Conservation (phyloP, 2,329 filamentous ascomycete genomes). For the Sporothrix schenckii region DNA sequence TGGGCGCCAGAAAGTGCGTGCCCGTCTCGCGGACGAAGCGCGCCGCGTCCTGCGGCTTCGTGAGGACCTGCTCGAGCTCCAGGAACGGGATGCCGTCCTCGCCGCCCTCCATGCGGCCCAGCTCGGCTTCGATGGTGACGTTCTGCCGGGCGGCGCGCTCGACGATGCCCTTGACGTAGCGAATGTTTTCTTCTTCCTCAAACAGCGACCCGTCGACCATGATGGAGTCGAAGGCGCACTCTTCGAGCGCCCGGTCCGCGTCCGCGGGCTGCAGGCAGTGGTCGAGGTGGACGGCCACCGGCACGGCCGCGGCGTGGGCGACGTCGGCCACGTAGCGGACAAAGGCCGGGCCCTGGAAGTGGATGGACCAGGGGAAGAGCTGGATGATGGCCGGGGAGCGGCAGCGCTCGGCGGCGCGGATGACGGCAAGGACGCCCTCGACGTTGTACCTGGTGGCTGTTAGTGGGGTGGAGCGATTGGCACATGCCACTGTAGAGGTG, state of each 20-base stretch:
- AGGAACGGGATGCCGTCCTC: slow-evolving; percentile 66
- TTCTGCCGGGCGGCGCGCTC: slow-evolving; percentile 63
- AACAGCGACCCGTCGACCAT: slow-evolving; percentile 80
- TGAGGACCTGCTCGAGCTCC: slow-evolving; percentile 51
- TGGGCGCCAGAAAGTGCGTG: slow-evolving; percentile 66
- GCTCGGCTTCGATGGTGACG: slow-evolving; percentile 69
- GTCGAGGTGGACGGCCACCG: slow-evolving; percentile 66
- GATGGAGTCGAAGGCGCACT: slow-evolving; percentile 67
- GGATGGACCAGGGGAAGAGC: slow-evolving; percentile 71
- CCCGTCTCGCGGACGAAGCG: slow-evolving; percentile 62
- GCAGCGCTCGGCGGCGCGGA: slow-evolving; percentile 69
- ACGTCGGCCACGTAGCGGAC: slow-evolving; percentile 59
- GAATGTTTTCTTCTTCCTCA: slow-evolving; percentile 70
- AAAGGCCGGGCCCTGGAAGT: slow-evolving; percentile 37
- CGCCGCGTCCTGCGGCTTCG: slow-evolving; percentile 61
- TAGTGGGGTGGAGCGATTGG: background rate
- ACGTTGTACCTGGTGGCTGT: slow-evolving; percentile 62
- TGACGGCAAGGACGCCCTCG: slow-evolving; percentile 68
- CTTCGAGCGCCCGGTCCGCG: slow-evolving; percentile 59
- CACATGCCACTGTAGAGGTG: too few species aligned
- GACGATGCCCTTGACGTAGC: slow-evolving; percentile 62
- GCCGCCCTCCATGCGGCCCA: slow-evolving; percentile 63
- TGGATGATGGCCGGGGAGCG: slow-evolving; percentile 67
- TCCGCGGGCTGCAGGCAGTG: slow-evolving; percentile 65
- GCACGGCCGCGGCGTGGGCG: slow-evolving; percentile 58